Percentiles rank a stretch among this genome's conserved stretches.
Conservation (phyloP, 345 rosid genomes). For the Eucalyptus erythrocorys region DNA sequence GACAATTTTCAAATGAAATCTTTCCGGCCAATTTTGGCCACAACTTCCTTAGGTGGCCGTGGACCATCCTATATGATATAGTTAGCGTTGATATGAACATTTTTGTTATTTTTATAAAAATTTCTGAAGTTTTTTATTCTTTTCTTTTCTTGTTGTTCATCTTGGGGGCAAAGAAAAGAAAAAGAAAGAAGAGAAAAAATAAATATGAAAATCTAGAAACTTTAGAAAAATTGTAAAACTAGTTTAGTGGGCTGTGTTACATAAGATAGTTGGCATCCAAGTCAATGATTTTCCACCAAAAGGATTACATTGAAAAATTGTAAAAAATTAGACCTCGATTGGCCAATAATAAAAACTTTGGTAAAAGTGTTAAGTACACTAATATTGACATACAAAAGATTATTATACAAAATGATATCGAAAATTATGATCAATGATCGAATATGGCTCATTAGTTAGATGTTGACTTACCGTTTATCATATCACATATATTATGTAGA, state of each 20-base stretch:
- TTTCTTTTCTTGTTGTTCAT: background rate
- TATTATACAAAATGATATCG: background rate
- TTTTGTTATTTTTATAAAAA: background rate
- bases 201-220: too few species aligned
- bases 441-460: background rate
- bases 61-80: background rate
- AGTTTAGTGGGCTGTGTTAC: too few species aligned
- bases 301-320: background rate
- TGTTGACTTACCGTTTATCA: background rate
- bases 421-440: background rate
- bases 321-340: background rate
- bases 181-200: background rate
- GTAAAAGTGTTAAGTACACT: background rate
- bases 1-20: background rate
- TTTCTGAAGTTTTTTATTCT: background rate
- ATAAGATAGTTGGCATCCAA: accelerated
- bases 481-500: background rate
- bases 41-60: accelerated
- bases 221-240: background rate
- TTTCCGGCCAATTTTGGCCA: background rate
- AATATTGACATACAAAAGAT: background rate
- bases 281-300: background rate
- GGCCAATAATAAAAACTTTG: background rate
- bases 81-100: background rate
- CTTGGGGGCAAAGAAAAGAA: background rate